Base-by-base conservation (phyloP, 495 filamentous ascomycete genomes). In the Penicillium egyptiacum region DNA sequence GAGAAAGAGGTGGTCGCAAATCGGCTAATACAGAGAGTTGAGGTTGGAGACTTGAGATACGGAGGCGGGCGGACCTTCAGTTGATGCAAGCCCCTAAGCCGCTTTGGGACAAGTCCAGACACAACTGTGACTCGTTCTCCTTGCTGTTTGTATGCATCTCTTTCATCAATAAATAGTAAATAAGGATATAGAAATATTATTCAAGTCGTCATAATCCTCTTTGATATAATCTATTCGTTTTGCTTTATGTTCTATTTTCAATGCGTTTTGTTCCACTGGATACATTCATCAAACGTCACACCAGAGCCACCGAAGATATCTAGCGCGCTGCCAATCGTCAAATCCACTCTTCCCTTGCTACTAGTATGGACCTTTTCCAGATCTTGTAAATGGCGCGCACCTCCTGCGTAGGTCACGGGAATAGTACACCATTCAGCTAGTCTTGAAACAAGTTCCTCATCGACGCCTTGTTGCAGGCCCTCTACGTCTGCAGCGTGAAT, bases 401-500 rank as follows among this genome's bases (percentile, higher is more conserved):
- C 95, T 9, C 94, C 94, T 30, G 94, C 94, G 76, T 98, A 98
- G 3, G 94, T 98, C 5, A 97, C 87, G 10, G 94, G 95, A 45
- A 94, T 92, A 10, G 78, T 84, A 63, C 91, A 94, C 90, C 92
- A 98, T 60, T 85, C 72, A 2, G 90, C 88, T 46, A 98, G 74
- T 53, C 76, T 83, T 52, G 79, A 72, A 0, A 98, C 92, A 2
- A 98, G 75, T 49, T 88, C 81, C 63, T 93, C 87, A 62, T 98
- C 95, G 49, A 98, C 88, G 26, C 94, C 94, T 49, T 79, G 79
- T 68, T 97, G 95, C 46, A 98, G 75, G 9, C 94, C 94, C 68
- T 98, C 94, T 53, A 93, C 91, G 68, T 98, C 94, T n/a, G 95
- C 94, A n/a, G 94, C 94, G 65, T 98, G 95, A 64, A 98, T 90